These are phyloP conservation scores for Rhizopus microsporus DNA, from an alignment of 371 early-diverging fungal genomes.

Conservation along the genomic window DNA sequence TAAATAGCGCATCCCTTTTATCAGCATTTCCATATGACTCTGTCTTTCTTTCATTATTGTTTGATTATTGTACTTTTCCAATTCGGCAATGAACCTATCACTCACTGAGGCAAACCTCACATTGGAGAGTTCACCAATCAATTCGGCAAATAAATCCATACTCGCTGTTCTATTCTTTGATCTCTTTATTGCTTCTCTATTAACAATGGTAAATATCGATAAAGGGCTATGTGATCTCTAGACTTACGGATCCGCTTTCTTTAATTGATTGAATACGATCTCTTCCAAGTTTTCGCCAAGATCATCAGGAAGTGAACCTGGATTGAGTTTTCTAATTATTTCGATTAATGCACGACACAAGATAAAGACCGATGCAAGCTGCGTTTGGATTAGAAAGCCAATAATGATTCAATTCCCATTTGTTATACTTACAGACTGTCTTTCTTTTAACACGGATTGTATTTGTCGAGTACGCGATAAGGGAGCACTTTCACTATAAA, in stretches of 20 bases:
- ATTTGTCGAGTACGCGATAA: slow-evolving; percentile 44
- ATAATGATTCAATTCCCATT: not conserved
- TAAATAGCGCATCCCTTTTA: slow-evolving; percentile 89
- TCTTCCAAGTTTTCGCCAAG: slow-evolving; percentile 91
- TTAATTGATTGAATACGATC: slow-evolving; percentile 88
- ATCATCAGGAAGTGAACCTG: slow-evolving; percentile 77
- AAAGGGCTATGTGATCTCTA: not conserved
- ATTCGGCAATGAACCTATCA: slow-evolving; percentile 89
- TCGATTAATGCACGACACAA: slow-evolving; percentile 86
- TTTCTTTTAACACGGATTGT: slow-evolving; percentile 44
- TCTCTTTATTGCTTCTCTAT: slow-evolving; percentile 72
- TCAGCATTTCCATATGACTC: slow-evolving; percentile 80
- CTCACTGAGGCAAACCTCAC: slow-evolving; percentile 91
- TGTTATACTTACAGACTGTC: slow-evolving; percentile 48
- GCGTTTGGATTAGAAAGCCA: slow-evolving; percentile 14
- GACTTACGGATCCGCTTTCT: slow-evolving; percentile 85
- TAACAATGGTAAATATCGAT: not conserved
- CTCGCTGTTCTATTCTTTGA: slow-evolving; percentile 86
- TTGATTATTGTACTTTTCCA: slow-evolving; percentile 70
- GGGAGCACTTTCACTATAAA: slow-evolving; percentile 46
- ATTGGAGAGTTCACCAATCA: slow-evolving; percentile 87
- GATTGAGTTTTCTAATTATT: slow-evolving; percentile 74
- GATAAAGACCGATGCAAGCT: slow-evolving; percentile 88
- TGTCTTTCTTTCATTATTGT: slow-evolving; percentile 68
- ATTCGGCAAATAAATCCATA: slow-evolving; percentile 84